phyloP scores from a whole-genome alignment of 2,329 filamentous ascomycete genomes.

The Aspergillus sp. region DNA sequence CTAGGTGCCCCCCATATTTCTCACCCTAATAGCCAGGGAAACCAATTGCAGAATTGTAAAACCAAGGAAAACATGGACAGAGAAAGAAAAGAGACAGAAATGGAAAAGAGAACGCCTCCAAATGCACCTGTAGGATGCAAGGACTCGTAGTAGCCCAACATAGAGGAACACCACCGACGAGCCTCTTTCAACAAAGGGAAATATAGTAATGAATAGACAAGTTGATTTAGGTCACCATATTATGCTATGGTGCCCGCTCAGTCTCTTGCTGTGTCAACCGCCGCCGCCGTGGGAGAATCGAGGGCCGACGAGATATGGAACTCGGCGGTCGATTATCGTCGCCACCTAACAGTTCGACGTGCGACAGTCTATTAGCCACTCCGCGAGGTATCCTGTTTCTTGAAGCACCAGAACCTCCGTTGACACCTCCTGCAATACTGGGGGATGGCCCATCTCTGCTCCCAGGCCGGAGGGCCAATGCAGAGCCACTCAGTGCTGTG shows the following conservation, averaged over 20 bases:
- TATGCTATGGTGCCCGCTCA: slow-evolving; percentile 34
- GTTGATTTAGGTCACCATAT: background rate
- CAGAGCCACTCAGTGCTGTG: slow-evolving; percentile 38
- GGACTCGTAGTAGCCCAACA: slow-evolving; percentile 2
- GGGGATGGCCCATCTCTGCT: slow-evolving; percentile 43
- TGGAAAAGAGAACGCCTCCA: slow-evolving; percentile 5
- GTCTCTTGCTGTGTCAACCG: slow-evolving; percentile 37
- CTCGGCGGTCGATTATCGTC: slow-evolving; percentile 37
- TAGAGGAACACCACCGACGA: background rate
- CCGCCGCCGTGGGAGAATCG: slow-evolving; percentile 39
- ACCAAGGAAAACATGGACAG: slow-evolving; percentile 6
- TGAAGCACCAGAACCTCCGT: slow-evolving; percentile 29
- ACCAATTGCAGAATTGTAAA: background rate
- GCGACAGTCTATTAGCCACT: slow-evolving; percentile 38
- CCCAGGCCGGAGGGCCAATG: slow-evolving; percentile 38
- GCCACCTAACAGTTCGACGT: slow-evolving; percentile 36
- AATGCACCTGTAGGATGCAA: slow-evolving; percentile 28
- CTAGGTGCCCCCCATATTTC: slow-evolving; percentile 2
- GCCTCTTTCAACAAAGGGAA: slow-evolving; percentile 3
- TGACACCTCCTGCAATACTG: slow-evolving; percentile 27
- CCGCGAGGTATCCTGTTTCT: slow-evolving; percentile 39
- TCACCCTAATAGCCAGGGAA: background rate
- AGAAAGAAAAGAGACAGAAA: slow-evolving; percentile 10
- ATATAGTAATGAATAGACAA: background rate
- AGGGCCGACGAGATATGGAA: slow-evolving; percentile 33